Evolutionary conservation across 129 eudicot genomes (phyloP).

Genomic region (Ambrosia trifida): DNA sequence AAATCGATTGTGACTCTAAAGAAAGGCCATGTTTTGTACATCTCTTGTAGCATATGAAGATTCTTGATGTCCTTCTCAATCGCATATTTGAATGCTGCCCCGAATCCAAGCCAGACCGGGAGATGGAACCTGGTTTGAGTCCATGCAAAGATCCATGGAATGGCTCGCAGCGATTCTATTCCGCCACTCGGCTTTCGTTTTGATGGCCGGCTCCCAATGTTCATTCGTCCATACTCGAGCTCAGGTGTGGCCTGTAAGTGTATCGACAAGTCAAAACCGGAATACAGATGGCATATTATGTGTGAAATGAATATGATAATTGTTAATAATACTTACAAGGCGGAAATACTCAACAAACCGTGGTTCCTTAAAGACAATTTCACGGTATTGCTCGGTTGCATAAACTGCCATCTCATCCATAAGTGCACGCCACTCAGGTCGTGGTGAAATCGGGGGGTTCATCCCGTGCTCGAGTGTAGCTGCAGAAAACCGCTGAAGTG

Average conservation of each 20-base stretch:
- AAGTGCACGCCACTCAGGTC: constrained; percentile 94
- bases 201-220: constrained; percentile 98
- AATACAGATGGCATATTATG: background rate
- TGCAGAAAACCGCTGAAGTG: constrained; percentile 90
- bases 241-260: constrained; percentile 91
- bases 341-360: constrained; percentile 99
- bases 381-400: constrained; percentile 88
- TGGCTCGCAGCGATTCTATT: constrained; percentile 93
- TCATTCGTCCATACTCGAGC: constrained; percentile 95
- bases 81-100: constrained; percentile 81
- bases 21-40: constrained; percentile 98
- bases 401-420: constrained; percentile 84
- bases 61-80: constrained; percentile 63
- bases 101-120: constrained; percentile 99
- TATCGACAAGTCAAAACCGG: background rate
- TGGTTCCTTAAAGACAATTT: constrained; percentile 88
- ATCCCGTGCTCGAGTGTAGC: constrained; percentile 98
- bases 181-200: constrained; percentile 97
- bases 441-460: constrained; percentile 88
- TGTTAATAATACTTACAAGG: constrained; percentile 54
- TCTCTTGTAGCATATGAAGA: constrained; percentile 77
- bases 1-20: constrained; percentile 95
- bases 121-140: constrained; percentile 98
- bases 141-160: constrained; percentile 99
- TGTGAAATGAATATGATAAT: constrained; percentile 8